Percentiles rank a stretch among this genome's conserved stretches.
These are phyloP conservation scores for Symmetrospora coprosmae DNA, from an alignment of 768 basidiomycete genomes.

Conservation along the genomic window DNA sequence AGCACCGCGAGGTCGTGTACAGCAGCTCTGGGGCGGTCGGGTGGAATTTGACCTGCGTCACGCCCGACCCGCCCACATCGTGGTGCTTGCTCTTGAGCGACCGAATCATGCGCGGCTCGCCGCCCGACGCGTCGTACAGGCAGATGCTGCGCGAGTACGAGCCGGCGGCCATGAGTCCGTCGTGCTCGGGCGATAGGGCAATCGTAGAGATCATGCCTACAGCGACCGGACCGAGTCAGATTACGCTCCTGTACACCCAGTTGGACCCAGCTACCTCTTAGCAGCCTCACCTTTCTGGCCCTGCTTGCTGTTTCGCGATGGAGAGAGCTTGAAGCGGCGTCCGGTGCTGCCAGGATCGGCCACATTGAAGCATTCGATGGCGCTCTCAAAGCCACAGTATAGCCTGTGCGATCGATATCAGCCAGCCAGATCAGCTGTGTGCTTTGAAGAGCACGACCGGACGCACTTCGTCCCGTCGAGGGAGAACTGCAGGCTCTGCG, in stretches of 20 bases:
- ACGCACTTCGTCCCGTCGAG: constrained; percentile 51
- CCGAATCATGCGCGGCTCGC: constrained; percentile 44
- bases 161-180: constrained; percentile 64
- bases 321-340: constrained; percentile 53
- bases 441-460: not conserved
- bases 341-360: constrained; percentile 55
- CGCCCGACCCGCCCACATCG: constrained; percentile 3
- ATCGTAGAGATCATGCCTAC: constrained; percentile 74
- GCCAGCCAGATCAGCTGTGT: not conserved
- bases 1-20: constrained; percentile 63
- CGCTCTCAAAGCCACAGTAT: constrained; percentile 74
- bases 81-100: constrained; percentile 29
- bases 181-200: constrained; percentile 55
- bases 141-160: constrained; percentile 43
- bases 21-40: constrained; percentile 55
- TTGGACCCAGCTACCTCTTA: too few relatives aligned
- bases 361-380: constrained; percentile 74
- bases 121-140: constrained; percentile 43
- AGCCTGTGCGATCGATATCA: constrained; percentile 42
- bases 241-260: too few relatives aligned
- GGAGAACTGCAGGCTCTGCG: constrained; percentile 70
- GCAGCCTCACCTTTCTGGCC: constrained; percentile 73
- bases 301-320: constrained; percentile 61
- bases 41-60: constrained; percentile 54
- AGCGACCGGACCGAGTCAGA: too few relatives aligned